These are phyloP conservation scores for Starmerella powellii DNA, from an alignment of 805 yeast species.

Conservation along the genomic window DNA sequence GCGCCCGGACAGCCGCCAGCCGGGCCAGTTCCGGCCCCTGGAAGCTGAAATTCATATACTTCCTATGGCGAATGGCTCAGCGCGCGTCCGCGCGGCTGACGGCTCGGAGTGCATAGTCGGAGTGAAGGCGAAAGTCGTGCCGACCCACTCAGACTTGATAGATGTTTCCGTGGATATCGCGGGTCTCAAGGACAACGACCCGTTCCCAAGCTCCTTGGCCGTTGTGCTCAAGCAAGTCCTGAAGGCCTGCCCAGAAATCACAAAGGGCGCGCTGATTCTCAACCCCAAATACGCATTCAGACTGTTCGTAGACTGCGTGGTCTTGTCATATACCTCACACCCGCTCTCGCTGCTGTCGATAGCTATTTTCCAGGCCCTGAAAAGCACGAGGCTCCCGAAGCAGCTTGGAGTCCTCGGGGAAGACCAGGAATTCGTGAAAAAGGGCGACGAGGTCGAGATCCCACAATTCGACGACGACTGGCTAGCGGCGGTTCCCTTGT, in stretches of 20 bases:
- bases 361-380: constrained; percentile 69
- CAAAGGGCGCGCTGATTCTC: constrained; percentile 31
- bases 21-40: constrained; percentile 69
- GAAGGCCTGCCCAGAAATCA: constrained; percentile 35
- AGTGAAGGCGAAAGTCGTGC: constrained; percentile 70
- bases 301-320: constrained; percentile 66
- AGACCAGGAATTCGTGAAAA: constrained; percentile 14
- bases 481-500: constrained; percentile 44
- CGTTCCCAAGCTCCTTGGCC: constrained; percentile 50
- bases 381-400: constrained; percentile 63
- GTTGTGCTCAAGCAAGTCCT: constrained; percentile 44
- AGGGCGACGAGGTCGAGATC: constrained; percentile 52
- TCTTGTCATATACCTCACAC: constrained; percentile 63
- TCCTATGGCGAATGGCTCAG: constrained; percentile 85
- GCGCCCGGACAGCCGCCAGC: constrained; percentile 76
- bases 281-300: constrained; percentile 68
- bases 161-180: constrained; percentile 59
- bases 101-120: constrained; percentile 92
- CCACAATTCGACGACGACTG: constrained; percentile 88
- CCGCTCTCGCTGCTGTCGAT: constrained; percentile 73
- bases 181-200: constrained; percentile 69
- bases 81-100: constrained; percentile 72
- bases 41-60: constrained; percentile 71
- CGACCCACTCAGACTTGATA: constrained; percentile 34
- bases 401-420: constrained; percentile 41